Percentiles rank a stretch among this genome's conserved stretches.
phyloP scores from a whole-genome alignment of 352 stramenopile species.

The Phytopythium cucurbitacearum region DNA sequence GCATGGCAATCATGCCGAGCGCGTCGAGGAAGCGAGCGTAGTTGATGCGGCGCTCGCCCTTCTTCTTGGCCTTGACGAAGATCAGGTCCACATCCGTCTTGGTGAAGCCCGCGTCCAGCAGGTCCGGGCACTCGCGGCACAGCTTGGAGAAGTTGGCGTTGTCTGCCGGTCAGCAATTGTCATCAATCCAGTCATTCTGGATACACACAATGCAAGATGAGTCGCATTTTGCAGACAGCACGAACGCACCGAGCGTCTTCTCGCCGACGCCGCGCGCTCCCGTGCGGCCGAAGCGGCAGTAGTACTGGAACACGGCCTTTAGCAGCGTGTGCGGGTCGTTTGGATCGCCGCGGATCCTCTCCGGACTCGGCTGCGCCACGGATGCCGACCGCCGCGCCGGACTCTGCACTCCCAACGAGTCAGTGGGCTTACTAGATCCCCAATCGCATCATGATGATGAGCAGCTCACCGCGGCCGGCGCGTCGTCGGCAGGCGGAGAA shows the following conservation, averaged over 20 bases:
- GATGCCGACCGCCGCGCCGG: slow-evolving; percentile 13
- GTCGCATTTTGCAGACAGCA: background rate
- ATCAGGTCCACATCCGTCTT: slow-evolving; percentile 85
- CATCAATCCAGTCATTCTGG: background rate
- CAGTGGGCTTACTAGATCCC: background rate
- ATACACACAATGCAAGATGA: background rate
- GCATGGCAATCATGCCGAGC: slow-evolving; percentile 75
- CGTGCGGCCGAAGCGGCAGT: slow-evolving; percentile 80
- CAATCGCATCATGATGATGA: too few relatives aligned
- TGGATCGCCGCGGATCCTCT: slow-evolving; percentile 50
- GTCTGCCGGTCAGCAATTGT: slow-evolving; percentile 24
- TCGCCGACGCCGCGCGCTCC: slow-evolving; percentile 55
- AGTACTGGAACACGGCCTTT: slow-evolving; percentile 81
- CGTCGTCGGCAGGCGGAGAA: too few relatives aligned
- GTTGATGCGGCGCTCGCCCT: slow-evolving; percentile 76
- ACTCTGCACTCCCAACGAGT: background rate
- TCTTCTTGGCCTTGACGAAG: slow-evolving; percentile 86
- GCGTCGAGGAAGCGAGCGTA: slow-evolving; percentile 84
- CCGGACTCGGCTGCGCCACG: slow-evolving; percentile 13
- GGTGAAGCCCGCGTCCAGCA: slow-evolving; percentile 54
- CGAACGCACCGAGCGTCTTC: slow-evolving; percentile 54
- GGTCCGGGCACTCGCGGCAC: slow-evolving; percentile 63
- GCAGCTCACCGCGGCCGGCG: too few relatives aligned
- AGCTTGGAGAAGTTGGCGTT: slow-evolving; percentile 87
- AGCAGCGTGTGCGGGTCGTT: slow-evolving; percentile 81